Evolutionary conservation across 2,329 filamentous ascomycete genomes (phyloP), one percentile per base, ranked within the genome.

Genomic region (Trichoderma gracile): DNA sequence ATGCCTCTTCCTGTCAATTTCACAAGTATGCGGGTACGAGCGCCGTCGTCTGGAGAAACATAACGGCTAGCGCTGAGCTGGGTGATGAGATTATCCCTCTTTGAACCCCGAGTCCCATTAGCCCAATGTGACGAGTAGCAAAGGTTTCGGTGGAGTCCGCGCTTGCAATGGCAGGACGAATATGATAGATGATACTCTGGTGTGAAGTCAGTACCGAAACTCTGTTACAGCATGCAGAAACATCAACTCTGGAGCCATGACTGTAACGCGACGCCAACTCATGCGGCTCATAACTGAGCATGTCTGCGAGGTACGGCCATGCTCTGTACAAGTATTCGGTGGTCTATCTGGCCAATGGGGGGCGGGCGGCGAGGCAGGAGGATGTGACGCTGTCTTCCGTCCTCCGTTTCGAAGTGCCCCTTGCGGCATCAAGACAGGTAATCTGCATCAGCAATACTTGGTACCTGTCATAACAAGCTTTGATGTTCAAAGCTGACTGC

Each of bases 101-200:
- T 63, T 63, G 27, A 53, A 42, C 19, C 42, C 27, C 19, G 46
- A 33, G 43, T 38, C 33, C 30, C 30, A 47, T 57, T 57, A 55
- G 59, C 50, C n/a, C 40, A 55, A 55, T 40, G 30, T 55, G 59
- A 63, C 59, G 5, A 55, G 59, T 63, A 63, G 50, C 17, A 55
- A 54, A 62, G 2, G 42, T n/a, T n/a, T 19, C 12, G 25, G 59
- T 25, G 19, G 40, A 42, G 59, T 38, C 50, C n/a, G 19, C 25
- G 42, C 49, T 38, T 63, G 49, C 19, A 62, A 47, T 54, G 25
- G n/a, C 15, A 42, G 53, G 53, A 23, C 38, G 50, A 63, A 53
- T 55, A 38, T 46, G 47, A 54, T n/a, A n/a, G 49, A 40, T 54
- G 53, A 63, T 47, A 40, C 27, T 40, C 56, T 15, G 38, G 40